Evolutionary conservation across 805 yeast genomes (phyloP).

Genomic region (Lachancea quebecensis): DNA sequence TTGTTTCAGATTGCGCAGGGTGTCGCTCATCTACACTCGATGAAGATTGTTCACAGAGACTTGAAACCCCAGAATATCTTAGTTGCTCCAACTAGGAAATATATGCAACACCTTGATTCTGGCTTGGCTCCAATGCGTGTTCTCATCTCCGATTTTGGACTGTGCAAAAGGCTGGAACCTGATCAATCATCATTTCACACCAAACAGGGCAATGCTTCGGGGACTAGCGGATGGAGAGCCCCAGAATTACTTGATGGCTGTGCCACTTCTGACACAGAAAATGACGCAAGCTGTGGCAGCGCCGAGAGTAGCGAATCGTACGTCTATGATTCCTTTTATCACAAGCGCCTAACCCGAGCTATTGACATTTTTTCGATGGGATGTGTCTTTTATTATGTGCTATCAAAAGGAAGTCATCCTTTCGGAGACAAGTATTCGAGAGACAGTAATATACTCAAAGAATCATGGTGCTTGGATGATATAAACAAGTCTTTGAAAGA

Average conservation of each 20-base stretch:
- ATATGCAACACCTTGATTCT: constrained; percentile 16
- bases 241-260: constrained; percentile 61
- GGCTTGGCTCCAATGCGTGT: constrained; percentile 38
- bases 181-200: constrained; percentile 93
- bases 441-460: constrained; percentile 80
- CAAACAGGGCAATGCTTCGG: constrained; percentile 81
- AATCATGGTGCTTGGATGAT: constrained; percentile 44
- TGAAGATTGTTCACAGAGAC: constrained; percentile 92
- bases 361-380: constrained; percentile 94
- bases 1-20: constrained; percentile 78
- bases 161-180: constrained; percentile 83
- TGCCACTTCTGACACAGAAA: constrained; percentile 12
- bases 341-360: constrained; percentile 71
- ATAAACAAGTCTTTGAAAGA: constrained; percentile 27
- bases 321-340: constrained; percentile 36
- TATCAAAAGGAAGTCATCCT: constrained; percentile 83
- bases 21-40: constrained; percentile 73
- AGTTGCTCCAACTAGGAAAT: constrained; percentile 62
- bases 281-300: constrained; percentile 15
- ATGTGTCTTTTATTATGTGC: constrained; percentile 82
- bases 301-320: constrained; percentile 28
- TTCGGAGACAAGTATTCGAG: constrained; percentile 88
- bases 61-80: constrained; percentile 90
- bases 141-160: constrained; percentile 90
- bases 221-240: constrained; percentile 98